phyloP scores from a whole-genome alignment of 2,329 filamentous ascomycete genomes.

The Colletotrichum echinochloae region DNA sequence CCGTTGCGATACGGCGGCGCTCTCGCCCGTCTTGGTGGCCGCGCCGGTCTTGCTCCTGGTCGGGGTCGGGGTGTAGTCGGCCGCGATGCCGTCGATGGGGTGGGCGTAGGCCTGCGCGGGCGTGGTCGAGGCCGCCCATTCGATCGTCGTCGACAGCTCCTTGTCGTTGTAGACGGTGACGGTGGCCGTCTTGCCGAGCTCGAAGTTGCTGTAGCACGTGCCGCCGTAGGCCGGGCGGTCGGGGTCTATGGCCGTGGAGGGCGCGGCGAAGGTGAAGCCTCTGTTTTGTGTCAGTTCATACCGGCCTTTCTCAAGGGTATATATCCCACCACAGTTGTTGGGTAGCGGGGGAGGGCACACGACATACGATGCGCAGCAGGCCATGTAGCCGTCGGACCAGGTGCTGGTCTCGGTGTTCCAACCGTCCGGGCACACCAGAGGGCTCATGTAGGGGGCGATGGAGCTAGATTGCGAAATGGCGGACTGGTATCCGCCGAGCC shows the following conservation, averaged over 20 bases:
- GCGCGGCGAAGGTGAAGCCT: constrained; percentile 34
- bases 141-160: constrained; percentile 34
- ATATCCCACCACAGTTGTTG: too few relatives aligned
- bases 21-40: constrained; percentile 25
- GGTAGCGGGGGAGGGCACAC: accelerated
- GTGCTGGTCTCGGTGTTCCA: constrained; percentile 36
- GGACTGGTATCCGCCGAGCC: constrained; percentile 31
- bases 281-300: constrained; percentile 7
- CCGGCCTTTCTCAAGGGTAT: not conserved
- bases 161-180: constrained; percentile 36
- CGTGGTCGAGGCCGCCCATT: constrained; percentile 29
- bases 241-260: constrained; percentile 13
- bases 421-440: constrained; percentile 31
- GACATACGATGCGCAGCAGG: constrained; percentile 34
- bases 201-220: constrained; percentile 37
- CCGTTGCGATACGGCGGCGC: constrained; percentile 15
- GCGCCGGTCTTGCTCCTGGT: not conserved
- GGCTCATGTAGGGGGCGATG: constrained; percentile 35
- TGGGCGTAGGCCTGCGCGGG: constrained; percentile 37
- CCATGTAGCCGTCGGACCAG: constrained; percentile 35
- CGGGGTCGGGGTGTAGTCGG: constrained; percentile 31
- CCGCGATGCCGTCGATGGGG: constrained; percentile 33
- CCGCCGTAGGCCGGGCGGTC: constrained; percentile 37
- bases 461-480: constrained; percentile 34
- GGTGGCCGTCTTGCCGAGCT: constrained; percentile 32